Percentiles rank a stretch among this genome's conserved stretches.
These are phyloP conservation scores for Pleurotus tuber-regium DNA, from an alignment of 768 basidiomycete species.

Conservation along the genomic window DNA sequence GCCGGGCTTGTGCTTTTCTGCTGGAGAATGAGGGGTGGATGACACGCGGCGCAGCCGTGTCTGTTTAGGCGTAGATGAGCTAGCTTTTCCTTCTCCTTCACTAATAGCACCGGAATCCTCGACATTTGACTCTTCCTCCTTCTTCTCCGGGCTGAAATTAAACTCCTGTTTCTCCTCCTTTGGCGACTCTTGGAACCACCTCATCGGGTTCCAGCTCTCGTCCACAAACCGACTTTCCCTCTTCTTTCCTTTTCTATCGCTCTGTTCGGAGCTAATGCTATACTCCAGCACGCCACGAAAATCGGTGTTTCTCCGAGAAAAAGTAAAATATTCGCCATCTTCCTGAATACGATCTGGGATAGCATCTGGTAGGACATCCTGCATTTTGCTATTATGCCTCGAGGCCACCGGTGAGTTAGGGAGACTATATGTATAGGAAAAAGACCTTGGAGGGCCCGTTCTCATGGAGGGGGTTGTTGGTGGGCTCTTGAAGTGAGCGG, in stretches of 20 bases:
- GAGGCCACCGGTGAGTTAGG: constrained; percentile 37
- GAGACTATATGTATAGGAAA: constrained; percentile 62
- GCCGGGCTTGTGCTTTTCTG: constrained; percentile 21
- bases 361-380: constrained; percentile 23
- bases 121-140: not conserved
- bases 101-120: not conserved
- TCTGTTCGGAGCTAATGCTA: constrained; percentile 32
- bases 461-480: constrained; percentile 57
- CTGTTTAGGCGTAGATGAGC: not conserved
- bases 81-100: not conserved
- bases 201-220: constrained; percentile 52
- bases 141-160: constrained; percentile 23
- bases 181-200: constrained; percentile 54
- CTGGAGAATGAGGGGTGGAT: constrained; percentile 29
- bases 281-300: constrained; percentile 67
- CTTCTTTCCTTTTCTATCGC: constrained; percentile 55
- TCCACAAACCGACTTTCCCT: constrained; percentile 46
- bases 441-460: constrained; percentile 72
- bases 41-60: constrained; percentile 25
- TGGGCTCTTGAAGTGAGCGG: constrained; percentile 25
- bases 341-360: constrained; percentile 33
- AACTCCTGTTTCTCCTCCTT: constrained; percentile 41
- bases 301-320: constrained; percentile 30
- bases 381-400: constrained; percentile 21
- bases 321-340: constrained; percentile 31